These are phyloP conservation scores for Sporisorium scitamineum DNA, from an alignment of 1,284 basidiomycete genomes.

Conservation along the genomic window DNA sequence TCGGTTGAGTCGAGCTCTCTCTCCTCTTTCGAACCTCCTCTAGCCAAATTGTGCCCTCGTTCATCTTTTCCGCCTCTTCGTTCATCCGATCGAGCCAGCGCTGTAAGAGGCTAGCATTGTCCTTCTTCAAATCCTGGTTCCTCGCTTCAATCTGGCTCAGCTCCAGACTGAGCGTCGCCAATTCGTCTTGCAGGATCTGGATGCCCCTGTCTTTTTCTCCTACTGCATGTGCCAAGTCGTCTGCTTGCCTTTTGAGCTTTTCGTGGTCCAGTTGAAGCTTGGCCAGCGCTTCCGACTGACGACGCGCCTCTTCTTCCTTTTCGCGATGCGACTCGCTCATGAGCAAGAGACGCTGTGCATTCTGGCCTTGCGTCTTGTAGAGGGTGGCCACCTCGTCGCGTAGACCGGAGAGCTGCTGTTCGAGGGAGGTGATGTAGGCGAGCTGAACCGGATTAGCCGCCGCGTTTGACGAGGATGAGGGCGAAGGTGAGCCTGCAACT, in stretches of 20 bases:
- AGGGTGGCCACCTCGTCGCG: conserved; percentile 90
- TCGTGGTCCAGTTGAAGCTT: conserved; percentile 80
- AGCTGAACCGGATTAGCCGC: conserved; percentile 79
- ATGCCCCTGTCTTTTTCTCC: conserved; percentile 82
- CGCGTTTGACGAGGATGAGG: conserved; percentile 3
- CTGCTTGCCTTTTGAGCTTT: conserved; percentile 71
- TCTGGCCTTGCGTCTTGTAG: conserved; percentile 96
- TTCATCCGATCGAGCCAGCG: conserved; percentile 76
- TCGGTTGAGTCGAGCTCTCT: conserved; percentile 17
- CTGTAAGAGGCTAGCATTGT: conserved; percentile 93
- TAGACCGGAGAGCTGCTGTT: conserved; percentile 88
- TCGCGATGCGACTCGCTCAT: conserved; percentile 95
- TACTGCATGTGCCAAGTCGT: conserved; percentile 80
- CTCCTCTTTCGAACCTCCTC: conserved; percentile 47
- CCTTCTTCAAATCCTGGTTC: conserved; percentile 84
- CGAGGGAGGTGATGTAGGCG: conserved; percentile 88
- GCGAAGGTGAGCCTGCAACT: conserved; percentile 7
- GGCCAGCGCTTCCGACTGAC: conserved; percentile 81
- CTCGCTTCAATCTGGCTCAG: conserved; percentile 87
- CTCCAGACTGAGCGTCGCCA: conserved; percentile 72
- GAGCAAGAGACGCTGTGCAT: conserved; percentile 87
- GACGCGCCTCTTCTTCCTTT: conserved; percentile 83
- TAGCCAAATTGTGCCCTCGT: conserved; percentile 73
- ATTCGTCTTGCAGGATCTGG: conserved; percentile 88
- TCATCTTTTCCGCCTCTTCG: conserved; percentile 91